Evolutionary conservation across 1,139 yeast genomes (phyloP), one percentile per base, ranked within the genome.

Genomic region (Blastobotrys raffinosifermentans): DNA sequence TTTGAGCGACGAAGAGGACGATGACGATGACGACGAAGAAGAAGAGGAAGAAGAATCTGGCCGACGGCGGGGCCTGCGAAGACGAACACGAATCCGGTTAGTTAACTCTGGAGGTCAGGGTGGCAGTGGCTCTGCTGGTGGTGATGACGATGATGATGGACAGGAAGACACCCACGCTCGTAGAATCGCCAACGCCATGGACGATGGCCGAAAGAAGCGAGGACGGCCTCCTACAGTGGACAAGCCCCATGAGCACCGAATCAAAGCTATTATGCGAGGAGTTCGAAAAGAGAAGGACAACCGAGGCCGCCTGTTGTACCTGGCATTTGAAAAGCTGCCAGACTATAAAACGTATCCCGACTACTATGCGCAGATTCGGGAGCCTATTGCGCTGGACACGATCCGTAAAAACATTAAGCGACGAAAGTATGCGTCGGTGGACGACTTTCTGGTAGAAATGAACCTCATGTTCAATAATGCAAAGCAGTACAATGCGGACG

Each of bases 211-310:
- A 47, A 76, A 77, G 37, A 79, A 85, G 59, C 72, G 97, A 54
- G 96, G 96, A 29, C 75, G 96, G 54, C 97, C 97, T 6, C 97
- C 97, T 1, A 84, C 89, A 38, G 93, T 89, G 40, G 97, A 89
- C 60, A 79, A 83, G 52, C 96, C 96, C 3, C 89, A 82, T 60
- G 96, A 91, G 61, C 87, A 86, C 51, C 72, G 96, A 46, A 87
- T 89, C 57, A 89, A 89, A 60, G 78, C 85, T 46, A 80, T 91
- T 30, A 66, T 89, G 67, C 79, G 94, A 55, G 80, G 77, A 34
- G 70, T 91, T 53, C 83, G 86, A 52, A 83, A 83, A 55, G 78
- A 82, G 42, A 73, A 77, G 38, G 78, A 75, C 48, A 69, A 72
- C 4, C 69, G 67, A 33, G 43, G 37, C 19, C 67, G 75, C 30